A percentile compares a stretch with the other conserved stretches of the same genome.
Conservation (phyloP, 2,329 filamentous ascomycete species). For the Rhynchosporium secalis region DNA sequence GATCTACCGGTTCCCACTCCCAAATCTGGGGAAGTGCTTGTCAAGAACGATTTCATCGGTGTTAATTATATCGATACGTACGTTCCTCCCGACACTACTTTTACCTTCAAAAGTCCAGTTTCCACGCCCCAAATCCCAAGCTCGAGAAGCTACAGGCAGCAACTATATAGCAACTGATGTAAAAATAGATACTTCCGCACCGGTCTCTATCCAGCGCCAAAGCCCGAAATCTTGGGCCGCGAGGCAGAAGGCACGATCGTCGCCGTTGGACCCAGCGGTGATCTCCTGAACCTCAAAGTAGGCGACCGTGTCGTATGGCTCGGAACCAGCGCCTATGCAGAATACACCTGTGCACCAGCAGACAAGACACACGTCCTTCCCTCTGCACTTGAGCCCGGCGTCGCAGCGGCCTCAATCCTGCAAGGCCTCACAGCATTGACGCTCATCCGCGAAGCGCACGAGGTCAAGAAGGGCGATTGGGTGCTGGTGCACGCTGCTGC, state of each 20-base stretch:
- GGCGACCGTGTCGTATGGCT: slow-evolving; percentile 76
- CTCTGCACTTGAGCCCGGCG: slow-evolving; percentile 56
- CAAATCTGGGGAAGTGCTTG: slow-evolving; percentile 70
- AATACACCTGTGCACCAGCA: slow-evolving; percentile 56
- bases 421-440: slow-evolving; percentile 84
- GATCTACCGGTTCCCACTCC: slow-evolving; percentile 70
- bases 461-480: slow-evolving; percentile 75
- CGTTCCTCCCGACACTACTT: slow-evolving; percentile 27
- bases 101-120: not conserved
- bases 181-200: slow-evolving; percentile 72
- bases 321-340: slow-evolving; percentile 52
- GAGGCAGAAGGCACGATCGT: slow-evolving; percentile 75
- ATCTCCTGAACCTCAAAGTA: slow-evolving; percentile 55
- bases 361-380: slow-evolving; percentile 63
- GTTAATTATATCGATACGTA: slow-evolving; percentile 88
- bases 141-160: not conserved
- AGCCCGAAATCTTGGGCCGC: slow-evolving; percentile 76
- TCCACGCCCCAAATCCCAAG: not conserved
- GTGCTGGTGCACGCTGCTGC: slow-evolving; percentile 83
- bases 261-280: slow-evolving; percentile 54
- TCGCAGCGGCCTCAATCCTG: slow-evolving; percentile 68
- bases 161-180: slow-evolving; percentile 10
- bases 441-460: slow-evolving; percentile 70
- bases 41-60: slow-evolving; percentile 78
- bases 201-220: slow-evolving; percentile 72